Conservation (phyloP, 768 basidiomycete genomes). For the Trametes elegans region DNA sequence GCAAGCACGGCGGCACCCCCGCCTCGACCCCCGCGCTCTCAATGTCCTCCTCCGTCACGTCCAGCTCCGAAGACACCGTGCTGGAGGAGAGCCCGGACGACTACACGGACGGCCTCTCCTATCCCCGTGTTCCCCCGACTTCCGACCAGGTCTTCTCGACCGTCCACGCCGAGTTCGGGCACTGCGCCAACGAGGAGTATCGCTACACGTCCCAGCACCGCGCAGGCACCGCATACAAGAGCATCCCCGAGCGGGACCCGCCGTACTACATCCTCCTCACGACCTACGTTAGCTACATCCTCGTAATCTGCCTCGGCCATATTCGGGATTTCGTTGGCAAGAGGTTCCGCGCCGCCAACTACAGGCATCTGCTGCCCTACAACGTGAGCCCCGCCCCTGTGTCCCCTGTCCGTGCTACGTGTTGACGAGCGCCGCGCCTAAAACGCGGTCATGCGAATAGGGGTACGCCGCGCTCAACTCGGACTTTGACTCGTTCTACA, state of each 20-base stretch:
- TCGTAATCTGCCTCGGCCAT: constrained; percentile 90
- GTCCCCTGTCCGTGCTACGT: neutral
- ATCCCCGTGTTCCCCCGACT: constrained; percentile 68
- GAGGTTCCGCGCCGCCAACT: constrained; percentile 62
- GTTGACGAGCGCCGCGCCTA: constrained; percentile 7
- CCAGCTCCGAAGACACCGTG: constrained; percentile 66
- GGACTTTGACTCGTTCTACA: constrained; percentile 99
- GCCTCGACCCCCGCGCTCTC: constrained; percentile 72
- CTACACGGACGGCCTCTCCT: constrained; percentile 50
- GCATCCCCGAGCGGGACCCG: constrained; percentile 75
- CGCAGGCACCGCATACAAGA: constrained; percentile 44
- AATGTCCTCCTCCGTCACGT: constrained; percentile 68
- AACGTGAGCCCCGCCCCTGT: constrained; percentile 56
- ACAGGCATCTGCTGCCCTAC: constrained; percentile 78
- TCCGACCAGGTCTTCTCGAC: constrained; percentile 78
- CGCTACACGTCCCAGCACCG: constrained; percentile 67
- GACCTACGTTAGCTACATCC: constrained; percentile 91
- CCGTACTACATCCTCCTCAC: constrained; percentile 90
- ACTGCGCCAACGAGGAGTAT: constrained; percentile 75
- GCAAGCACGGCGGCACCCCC: constrained; percentile 45
- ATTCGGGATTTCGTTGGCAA: constrained; percentile 95
- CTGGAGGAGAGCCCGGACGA: constrained; percentile 51
- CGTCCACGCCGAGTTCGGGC: constrained; percentile 90
- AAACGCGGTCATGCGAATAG: too few relatives aligned
- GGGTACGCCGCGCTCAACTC: constrained; percentile 97